Percentiles rank a stretch among this genome's conserved stretches.
Conservation (phyloP, 805 yeast genomes). For the Candida ortonii region DNA sequence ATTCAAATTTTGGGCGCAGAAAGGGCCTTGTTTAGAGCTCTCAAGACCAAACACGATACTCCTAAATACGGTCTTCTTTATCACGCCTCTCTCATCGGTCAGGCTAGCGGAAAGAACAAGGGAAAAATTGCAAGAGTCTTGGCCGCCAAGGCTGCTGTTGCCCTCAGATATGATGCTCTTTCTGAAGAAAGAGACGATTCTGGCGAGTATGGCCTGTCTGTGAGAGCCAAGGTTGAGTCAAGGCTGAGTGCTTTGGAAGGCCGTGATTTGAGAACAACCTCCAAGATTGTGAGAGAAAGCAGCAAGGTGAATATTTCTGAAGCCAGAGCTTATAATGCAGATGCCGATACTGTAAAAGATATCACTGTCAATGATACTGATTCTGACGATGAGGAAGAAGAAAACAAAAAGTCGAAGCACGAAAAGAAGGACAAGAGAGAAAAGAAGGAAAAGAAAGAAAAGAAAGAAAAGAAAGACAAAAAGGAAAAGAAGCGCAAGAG, state of each 20-base stretch:
- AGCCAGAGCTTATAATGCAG: slow-evolving; percentile 87
- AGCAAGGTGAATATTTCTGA: slow-evolving; percentile 85
- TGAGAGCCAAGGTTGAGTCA: slow-evolving; percentile 89
- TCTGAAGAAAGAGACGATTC: slow-evolving; percentile 96
- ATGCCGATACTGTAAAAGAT: slow-evolving; percentile 72
- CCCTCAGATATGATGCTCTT: slow-evolving; percentile 92
- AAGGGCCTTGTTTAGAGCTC: slow-evolving; percentile 97
- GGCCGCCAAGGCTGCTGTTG: slow-evolving; percentile 98
- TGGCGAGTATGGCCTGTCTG: slow-evolving; percentile 89
- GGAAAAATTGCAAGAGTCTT: slow-evolving; percentile 98
- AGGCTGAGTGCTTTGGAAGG: slow-evolving; percentile 96
- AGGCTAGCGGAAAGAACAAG: slow-evolving; percentile 96
- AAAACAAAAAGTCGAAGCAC: slow-evolving; percentile 26
- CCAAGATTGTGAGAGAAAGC: slow-evolving; percentile 76
- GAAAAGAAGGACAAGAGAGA: slow-evolving; percentile 25
- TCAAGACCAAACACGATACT: slow-evolving; percentile 97
- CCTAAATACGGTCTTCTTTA: slow-evolving; percentile 97
- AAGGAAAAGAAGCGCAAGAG: slow-evolving; percentile 24
- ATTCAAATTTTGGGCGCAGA: slow-evolving; percentile 98
- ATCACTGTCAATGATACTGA: slow-evolving; percentile 29
- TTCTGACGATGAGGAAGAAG: slow-evolving; percentile 32
- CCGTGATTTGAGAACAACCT: slow-evolving; percentile 88
- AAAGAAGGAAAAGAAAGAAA: slow-evolving; percentile 27
- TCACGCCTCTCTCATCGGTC: slow-evolving; percentile 96
- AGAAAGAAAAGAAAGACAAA: slow-evolving; percentile 22